Conservation (phyloP, 2,329 filamentous ascomycete genomes). For the Diaporthe vaccinii region DNA sequence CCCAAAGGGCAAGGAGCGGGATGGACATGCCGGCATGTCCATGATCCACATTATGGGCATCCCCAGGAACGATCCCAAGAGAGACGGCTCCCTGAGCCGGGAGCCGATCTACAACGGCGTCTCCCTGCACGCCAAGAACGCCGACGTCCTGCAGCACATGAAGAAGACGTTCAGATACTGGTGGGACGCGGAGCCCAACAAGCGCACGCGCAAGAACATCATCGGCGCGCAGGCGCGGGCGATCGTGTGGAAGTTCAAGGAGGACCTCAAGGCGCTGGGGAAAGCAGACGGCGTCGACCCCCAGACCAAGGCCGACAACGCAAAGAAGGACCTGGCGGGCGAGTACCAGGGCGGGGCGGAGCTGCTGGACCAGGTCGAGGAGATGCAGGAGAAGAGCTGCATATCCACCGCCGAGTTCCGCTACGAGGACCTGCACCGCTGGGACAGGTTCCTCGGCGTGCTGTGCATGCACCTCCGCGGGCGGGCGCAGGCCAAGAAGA, state of each 20-base stretch:
- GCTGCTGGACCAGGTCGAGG: constrained; percentile 15
- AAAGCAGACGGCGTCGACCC: constrained; percentile 9
- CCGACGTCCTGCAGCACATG: constrained; percentile 24
- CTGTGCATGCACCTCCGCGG: constrained; percentile 22
- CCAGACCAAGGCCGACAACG: constrained; percentile 6
- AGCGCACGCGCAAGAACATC: constrained; percentile 22
- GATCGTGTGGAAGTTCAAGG: constrained; percentile 15
- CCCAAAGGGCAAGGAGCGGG: constrained; percentile 1
- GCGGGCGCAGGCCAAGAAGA: constrained; percentile 20
- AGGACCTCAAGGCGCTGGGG: constrained; percentile 16
- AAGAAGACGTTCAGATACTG: constrained; percentile 16
- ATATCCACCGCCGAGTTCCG: constrained; percentile 22
- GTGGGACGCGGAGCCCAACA: constrained; percentile 23
- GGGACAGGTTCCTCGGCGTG: constrained; percentile 20
- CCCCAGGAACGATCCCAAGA: constrained; percentile 13
- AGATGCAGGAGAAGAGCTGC: constrained; percentile 24
- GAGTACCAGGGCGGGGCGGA: constrained; percentile 2
- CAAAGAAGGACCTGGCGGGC: background rate
- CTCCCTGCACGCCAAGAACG: constrained; percentile 16
- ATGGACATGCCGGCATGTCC: constrained; percentile 20
- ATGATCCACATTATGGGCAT: constrained; percentile 27
- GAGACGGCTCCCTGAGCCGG: constrained; percentile 4
- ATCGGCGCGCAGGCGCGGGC: constrained; percentile 22
- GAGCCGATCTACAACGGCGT: constrained; percentile 28
- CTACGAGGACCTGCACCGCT: constrained; percentile 29